Percentiles rank a stretch among this genome's conserved stretches.
phyloP scores from a whole-genome alignment of 2,329 filamentous ascomycete genomes.

The Emmonsiellopsis sp. region DNA sequence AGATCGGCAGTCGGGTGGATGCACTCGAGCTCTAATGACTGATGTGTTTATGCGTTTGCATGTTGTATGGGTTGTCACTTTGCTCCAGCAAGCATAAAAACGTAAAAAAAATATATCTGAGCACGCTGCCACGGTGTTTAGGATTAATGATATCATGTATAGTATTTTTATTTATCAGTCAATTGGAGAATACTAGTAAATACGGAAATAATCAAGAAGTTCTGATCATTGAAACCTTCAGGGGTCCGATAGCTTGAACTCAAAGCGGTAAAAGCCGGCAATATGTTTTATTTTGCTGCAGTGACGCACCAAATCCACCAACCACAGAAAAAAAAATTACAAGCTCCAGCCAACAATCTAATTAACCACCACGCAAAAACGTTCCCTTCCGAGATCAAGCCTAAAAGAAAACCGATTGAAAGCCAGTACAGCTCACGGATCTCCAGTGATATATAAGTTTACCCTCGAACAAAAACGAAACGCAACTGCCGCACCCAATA shows the following conservation, averaged over 20 bases:
- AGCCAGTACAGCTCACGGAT: no score
- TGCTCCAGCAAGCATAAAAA: not conserved
- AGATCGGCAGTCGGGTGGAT: conserved; percentile 26
- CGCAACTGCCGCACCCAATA: no score
- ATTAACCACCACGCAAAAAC: not conserved
- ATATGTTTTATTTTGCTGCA: not conserved
- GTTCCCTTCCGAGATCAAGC: not conserved
- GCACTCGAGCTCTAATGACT: conserved; percentile 23
- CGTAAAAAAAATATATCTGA: not conserved
- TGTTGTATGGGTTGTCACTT: no score
- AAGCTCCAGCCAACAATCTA: not conserved
- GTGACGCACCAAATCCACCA: not conserved
- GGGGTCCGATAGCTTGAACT: not conserved
- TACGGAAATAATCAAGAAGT: no score
- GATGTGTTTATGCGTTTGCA: not conserved
- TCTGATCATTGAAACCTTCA: not conserved
- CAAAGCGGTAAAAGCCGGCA: not conserved
- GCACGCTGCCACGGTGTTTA: no score
- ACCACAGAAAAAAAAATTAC: not conserved
- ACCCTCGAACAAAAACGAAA: no score
- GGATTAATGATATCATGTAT: no score
- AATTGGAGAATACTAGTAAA: no score
- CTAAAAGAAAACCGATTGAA: no score
- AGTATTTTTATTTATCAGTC: no score
- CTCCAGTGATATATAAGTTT: no score